Evolutionary conservation across 2,329 filamentous ascomycete genomes (phyloP), one percentile per base, ranked within the genome.

Genomic region (Ceratocystis variospora): DNA sequence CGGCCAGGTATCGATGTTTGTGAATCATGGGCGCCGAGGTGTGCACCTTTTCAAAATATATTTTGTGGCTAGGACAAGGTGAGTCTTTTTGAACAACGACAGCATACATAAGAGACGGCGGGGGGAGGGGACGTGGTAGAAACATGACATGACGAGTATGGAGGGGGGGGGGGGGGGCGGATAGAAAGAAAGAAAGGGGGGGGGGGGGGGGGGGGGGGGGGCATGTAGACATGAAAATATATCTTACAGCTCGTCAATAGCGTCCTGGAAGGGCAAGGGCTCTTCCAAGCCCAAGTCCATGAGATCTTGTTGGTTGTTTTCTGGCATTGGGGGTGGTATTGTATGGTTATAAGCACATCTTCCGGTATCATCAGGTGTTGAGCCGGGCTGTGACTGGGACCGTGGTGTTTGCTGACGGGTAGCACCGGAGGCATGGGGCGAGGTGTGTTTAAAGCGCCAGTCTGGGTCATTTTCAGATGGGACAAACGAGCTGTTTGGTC

Each of bases 11-110:
- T 63, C 93, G 85, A 68, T 87, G 89, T 71, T 87, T 88, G 74
- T 99, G 93, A 66, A 97, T 88, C 81, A 97, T 89, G 17, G 94
- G 91, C 66, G 89, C 72, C 0, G 90, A 90, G 0, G 88, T 87
- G 72, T 97, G 90, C 8, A 96, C 82, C 75, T 95, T 96, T 66
- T 92, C 86, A 73, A 97, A 97, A 75, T 89, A 99, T 31, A 94
- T 85, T 71, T 89, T 83, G 72, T 95, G 87, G 68, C 86, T 89
- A 73, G 15, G 62, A 28, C 19, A 22, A 19, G 3, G 31, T 65
- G 12, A 62, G 33, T 31, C 15, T 62, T 53, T 31, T 28, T 53
- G 33, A 64, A 48, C 46, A 45, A 25, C 59, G 33, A 33, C 3
- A 41, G 41, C 22, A 64, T 15, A n/a, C 45, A 53, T 7, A 37